phyloP scores from a whole-genome alignment of 768 basidiomycete genomes.

The Naganishia kalamii region DNA sequence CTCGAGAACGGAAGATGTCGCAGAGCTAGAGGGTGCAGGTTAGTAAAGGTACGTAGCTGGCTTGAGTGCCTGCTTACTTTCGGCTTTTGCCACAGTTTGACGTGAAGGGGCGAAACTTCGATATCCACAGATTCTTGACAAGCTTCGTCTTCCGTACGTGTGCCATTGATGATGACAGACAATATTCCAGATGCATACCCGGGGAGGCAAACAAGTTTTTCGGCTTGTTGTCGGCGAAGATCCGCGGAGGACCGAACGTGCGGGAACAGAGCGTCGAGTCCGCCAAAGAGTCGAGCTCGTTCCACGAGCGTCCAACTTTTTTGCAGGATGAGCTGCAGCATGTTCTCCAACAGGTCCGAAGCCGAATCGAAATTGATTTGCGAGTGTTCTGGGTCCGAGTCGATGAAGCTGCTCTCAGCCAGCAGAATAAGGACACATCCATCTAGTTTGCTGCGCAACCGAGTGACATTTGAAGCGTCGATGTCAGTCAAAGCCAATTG shows the following conservation, averaged over 20 bases:
- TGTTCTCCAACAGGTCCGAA: not conserved
- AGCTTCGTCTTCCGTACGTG: not conserved
- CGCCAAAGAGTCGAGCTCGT: not conserved
- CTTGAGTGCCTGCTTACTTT: not conserved
- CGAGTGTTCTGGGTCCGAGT: not conserved
- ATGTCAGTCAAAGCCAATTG: constrained; percentile 51
- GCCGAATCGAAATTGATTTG: not conserved
- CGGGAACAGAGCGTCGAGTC: not conserved
- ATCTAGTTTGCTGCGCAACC: constrained; percentile 9
- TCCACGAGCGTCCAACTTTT: not conserved
- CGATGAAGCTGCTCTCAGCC: constrained; percentile 10
- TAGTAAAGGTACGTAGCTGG: not conserved
- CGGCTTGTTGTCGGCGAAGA: not conserved
- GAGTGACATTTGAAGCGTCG: constrained; percentile 44
- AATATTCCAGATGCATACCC: not conserved
- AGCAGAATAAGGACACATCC: constrained; percentile 2
- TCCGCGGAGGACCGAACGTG: not conserved
- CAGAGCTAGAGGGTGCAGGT: not conserved
- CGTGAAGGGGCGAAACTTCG: not conserved
- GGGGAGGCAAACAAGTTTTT: not conserved
- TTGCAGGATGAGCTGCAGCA: not conserved
- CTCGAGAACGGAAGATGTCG: not conserved
- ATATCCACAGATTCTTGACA: not conserved
- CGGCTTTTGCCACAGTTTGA: constrained; percentile 2
- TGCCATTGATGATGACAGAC: not conserved